These are phyloP conservation scores for Adenanthera pavonina DNA, from an alignment of 306 rosid species.

Conservation along the genomic window DNA sequence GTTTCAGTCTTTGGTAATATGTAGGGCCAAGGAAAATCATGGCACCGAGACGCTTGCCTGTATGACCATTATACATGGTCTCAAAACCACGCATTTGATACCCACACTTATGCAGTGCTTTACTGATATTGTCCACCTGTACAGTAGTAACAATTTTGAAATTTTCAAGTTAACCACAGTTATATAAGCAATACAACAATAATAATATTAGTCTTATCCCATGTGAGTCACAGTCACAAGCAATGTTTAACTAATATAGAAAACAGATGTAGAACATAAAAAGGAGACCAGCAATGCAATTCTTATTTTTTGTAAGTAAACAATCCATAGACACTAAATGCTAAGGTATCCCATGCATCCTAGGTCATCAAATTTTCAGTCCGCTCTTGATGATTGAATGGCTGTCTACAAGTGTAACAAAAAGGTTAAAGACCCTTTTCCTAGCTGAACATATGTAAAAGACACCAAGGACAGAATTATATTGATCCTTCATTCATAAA, in stretches of 20 bases:
- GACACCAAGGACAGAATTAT: neutral
- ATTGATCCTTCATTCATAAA: neutral
- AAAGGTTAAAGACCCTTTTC: neutral
- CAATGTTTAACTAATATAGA: neutral
- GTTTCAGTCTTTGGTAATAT: conserved; percentile 93
- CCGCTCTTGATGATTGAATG: neutral
- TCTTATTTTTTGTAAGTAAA: neutral
- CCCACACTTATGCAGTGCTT: conserved; percentile 94
- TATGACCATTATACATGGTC: conserved; percentile 98
- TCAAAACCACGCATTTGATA: conserved; percentile 99
- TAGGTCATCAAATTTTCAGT: neutral
- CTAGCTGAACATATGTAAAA: neutral
- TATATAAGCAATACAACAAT: no score
- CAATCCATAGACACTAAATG: neutral
- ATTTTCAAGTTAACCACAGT: neutral
- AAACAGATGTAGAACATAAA: neutral
- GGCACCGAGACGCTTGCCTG: conserved; percentile 87
- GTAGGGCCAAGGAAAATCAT: conserved; percentile 99
- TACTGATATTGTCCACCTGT: conserved; percentile 97
- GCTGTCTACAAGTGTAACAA: neutral
- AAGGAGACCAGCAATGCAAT: neutral
- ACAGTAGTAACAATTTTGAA: neutral
- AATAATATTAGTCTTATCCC: no score
- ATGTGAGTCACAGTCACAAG: neutral
- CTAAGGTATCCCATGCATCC: neutral